Base-by-base conservation (phyloP, 495 filamentous ascomycete species). In the Parathielavia appendiculata region DNA sequence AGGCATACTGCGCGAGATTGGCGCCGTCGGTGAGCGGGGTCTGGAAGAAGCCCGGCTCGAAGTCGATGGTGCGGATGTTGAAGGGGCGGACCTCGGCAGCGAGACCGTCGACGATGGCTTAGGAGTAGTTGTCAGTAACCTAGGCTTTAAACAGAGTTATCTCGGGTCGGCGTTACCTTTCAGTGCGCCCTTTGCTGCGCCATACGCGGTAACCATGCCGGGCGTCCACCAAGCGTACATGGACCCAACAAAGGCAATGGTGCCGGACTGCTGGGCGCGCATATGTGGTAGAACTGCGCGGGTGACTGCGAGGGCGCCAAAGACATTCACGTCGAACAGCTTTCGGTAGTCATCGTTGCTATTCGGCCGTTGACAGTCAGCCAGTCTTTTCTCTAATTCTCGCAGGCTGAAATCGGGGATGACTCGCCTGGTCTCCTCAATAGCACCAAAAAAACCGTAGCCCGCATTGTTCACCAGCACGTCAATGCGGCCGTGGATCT, bases 391-490 rank as follows among this genome's bases (percentile, higher is more conserved):
- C 13, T 12, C 3, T 44, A 39, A 34, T 7, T 16, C 9, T 50
- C 32, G 13, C 1, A 13, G 32, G n/a, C n/a, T 50, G 4, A 30
- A 13, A 7, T n/a, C 16, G 23, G 9, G 19, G 23, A 50, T 16
- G 4, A 49, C 48, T 38, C n/a, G 14, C n/a, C 23, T 48, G 0
- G 64, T 68, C 16, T 81, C 78, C 54, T 82, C 79, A 14, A 79
- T 51, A 9, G 69, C 62, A 17, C 74, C 79, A 19, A 74, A 53
- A 5, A 79, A 57, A n/a, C 66, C 67, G 49, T 75, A 75, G 8
- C 64, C 79, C 2, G 79, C 77, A 35, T 79, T 78, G 56, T 82
- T 81, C 34, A 82, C 65, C 19, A 82, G 58, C 26, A 79, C 75
- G 43, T 81, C 79, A 51, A 82, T 73, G 14, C 62, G 56, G 13